Evolutionary conservation across 768 basidiomycete genomes (phyloP), one percentile per base, ranked within the genome.

Genomic region (Auriscalpium orientale): DNA sequence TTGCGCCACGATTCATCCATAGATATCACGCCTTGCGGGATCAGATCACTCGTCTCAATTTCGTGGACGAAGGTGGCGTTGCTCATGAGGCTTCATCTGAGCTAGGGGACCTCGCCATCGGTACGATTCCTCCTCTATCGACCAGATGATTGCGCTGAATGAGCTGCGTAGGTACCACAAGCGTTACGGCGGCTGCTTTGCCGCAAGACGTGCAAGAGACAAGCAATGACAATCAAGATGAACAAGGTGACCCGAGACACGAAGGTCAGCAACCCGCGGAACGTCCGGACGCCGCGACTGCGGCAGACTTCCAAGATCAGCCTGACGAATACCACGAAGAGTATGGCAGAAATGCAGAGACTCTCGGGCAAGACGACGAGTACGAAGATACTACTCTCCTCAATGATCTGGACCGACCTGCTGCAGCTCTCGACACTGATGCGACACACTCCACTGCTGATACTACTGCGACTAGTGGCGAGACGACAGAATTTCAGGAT

Each of bases 21-120:
- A 54, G 61, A 10, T 64, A 64, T 58, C 58, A 59, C 22, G n/a
- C 10, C 1, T 55, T 62, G 46, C 60, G 56, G 45, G 40, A 44
- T 11, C 58, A 60, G 53, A 38, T 56, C n/a, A 47, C 53, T 15
- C 61, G 53, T 12, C 45, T 55, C 9, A 46, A 53, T n/a, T 43
- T 53, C 6, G 52, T 36, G 9, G 52, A 53, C 11, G 52, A 53
- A 15, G 43, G 40, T 11, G 21, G 33, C 8, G 52, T 48, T 3
- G 40, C 40, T 18, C 18, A 43, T 18, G n/a, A 45, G 15, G 38
- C 21, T 10, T 37, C 36, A 4, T 11, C 12, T 20, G 16, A 51
- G 37, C 21, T 10, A 2, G 34, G 7, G 38, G 34, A 16, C 33
- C 33, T 37, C 5, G 11, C 36, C 50, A 33, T 18, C 15, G 50